Evolutionary conservation across 1,284 basidiomycete genomes (phyloP).

Genomic region (Hymenochaete sp.): DNA sequence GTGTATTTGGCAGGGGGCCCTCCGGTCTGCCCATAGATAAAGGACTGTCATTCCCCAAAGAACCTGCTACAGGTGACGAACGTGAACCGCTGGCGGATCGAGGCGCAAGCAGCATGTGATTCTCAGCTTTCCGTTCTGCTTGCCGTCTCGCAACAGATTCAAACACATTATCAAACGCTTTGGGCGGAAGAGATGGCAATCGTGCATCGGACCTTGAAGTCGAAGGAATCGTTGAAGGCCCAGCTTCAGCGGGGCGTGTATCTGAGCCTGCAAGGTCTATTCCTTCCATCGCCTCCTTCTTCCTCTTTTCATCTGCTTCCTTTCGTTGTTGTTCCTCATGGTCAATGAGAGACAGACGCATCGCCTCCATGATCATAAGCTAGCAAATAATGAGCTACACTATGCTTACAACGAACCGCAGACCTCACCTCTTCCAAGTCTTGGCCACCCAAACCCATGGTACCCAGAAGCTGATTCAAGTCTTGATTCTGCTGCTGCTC

Average conservation of each 20-base stretch:
- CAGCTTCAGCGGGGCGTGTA: neutral
- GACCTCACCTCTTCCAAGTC: conserved; percentile 80
- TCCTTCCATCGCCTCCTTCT: conserved; percentile 29
- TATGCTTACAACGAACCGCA: neutral
- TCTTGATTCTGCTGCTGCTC: conserved; percentile 42
- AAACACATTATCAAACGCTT: no score
- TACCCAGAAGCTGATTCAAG: conserved; percentile 49
- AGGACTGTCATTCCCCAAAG: no score
- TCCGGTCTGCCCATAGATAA: no score
- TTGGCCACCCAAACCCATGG: conserved; percentile 64
- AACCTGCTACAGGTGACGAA: conserved; percentile 9
- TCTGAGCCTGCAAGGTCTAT: neutral
- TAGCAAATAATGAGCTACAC: conserved; percentile 28
- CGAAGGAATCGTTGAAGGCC: neutral
- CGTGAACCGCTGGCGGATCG: no score
- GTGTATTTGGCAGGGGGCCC: no score
- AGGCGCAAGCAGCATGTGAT: no score
- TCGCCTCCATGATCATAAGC: conserved; percentile 99
- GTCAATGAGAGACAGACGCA: conserved; percentile 90
- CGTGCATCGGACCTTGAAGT: no score
- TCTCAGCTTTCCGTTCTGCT: no score
- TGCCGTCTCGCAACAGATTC: no score
- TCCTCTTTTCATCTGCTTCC: conserved; percentile 51
- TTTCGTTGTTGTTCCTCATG: conserved; percentile 76
- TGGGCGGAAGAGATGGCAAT: no score